phyloP scores from a whole-genome alignment of 2,329 filamentous ascomycete species.

The Scleromitrula shiraiana region DNA sequence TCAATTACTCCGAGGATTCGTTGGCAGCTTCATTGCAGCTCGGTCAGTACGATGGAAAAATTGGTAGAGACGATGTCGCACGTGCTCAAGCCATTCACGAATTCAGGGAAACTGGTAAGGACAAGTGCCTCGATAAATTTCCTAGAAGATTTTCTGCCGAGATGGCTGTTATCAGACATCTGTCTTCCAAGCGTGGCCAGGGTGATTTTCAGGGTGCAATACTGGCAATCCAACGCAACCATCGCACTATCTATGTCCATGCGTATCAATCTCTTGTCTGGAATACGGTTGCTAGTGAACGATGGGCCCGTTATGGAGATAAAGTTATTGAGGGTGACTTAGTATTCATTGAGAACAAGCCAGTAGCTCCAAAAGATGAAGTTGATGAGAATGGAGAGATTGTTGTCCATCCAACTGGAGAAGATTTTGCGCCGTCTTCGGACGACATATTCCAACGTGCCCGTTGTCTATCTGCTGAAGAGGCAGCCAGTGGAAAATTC shows the following conservation, averaged over 20 bases:
- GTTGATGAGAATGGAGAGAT: slow-evolving; percentile 34
- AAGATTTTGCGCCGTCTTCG: slow-evolving; percentile 44
- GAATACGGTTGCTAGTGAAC: slow-evolving; percentile 77
- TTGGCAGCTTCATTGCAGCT: slow-evolving; percentile 46
- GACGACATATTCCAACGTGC: slow-evolving; percentile 60
- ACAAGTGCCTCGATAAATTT: slow-evolving; percentile 52
- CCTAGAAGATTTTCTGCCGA: slow-evolving; percentile 81
- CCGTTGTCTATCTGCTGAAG: slow-evolving; percentile 65
- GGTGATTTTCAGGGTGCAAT: slow-evolving; percentile 76
- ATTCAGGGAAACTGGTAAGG: slow-evolving; percentile 57
- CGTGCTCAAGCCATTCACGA: slow-evolving; percentile 72
- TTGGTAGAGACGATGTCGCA: slow-evolving; percentile 66
- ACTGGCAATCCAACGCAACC: slow-evolving; percentile 67
- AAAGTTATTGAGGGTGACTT: slow-evolving; percentile 79
- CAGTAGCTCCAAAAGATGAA: slow-evolving; percentile 20
- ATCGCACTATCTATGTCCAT: slow-evolving; percentile 92
- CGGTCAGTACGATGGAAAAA: slow-evolving; percentile 36
- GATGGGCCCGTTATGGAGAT: slow-evolving; percentile 68
- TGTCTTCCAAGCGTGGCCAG: slow-evolving; percentile 38
- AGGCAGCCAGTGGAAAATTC: slow-evolving; percentile 68
- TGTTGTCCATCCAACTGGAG: slow-evolving; percentile 45
- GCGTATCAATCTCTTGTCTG: slow-evolving; percentile 93
- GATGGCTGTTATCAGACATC: slow-evolving; percentile 66
- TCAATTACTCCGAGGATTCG: slow-evolving; percentile 61
- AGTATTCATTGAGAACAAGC: slow-evolving; percentile 23